These are phyloP conservation scores for Penicillium concentricum DNA, from an alignment of 2,329 filamentous ascomycete species.

Conservation along the genomic window DNA sequence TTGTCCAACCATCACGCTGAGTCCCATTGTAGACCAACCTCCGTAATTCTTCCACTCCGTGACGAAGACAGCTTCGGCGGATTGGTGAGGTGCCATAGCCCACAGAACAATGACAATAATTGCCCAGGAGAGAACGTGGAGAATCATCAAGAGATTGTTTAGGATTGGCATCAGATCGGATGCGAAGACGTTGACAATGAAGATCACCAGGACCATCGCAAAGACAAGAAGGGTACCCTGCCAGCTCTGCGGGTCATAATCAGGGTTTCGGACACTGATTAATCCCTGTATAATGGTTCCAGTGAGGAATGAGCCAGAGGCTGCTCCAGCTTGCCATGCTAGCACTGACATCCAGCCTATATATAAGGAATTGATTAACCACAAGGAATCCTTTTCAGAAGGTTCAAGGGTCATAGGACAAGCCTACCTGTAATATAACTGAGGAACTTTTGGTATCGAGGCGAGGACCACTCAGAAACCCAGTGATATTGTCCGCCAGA, in stretches of 20 bases:
- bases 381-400: background rate
- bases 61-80: conserved; percentile 30
- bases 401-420: too few relatives aligned
- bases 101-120: conserved; percentile 32
- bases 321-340: conserved; percentile 52
- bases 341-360: conserved; percentile 51
- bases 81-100: conserved; percentile 31
- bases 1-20: conserved; percentile 39
- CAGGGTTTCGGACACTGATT: conserved; percentile 29
- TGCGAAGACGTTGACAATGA: conserved; percentile 52
- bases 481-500: conserved; percentile 52
- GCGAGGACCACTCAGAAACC: conserved; percentile 44
- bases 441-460: conserved; percentile 51
- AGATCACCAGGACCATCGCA: conserved; percentile 47
- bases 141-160: conserved; percentile 37
- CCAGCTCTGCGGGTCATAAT: conserved; percentile 28
- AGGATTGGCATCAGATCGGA: conserved; percentile 31
- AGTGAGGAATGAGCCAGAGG: conserved; percentile 42
- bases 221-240: conserved; percentile 51
- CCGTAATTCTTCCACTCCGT: conserved; percentile 36
- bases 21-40: conserved; percentile 37
- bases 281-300: conserved; percentile 38
- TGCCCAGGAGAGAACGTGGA: conserved; percentile 40
- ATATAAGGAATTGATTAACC: background rate
- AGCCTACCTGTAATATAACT: conserved; percentile 50